Evolutionary conservation across 495 filamentous ascomycete species (phyloP).

Genomic region (Hyaloscypha hepaticicola): DNA sequence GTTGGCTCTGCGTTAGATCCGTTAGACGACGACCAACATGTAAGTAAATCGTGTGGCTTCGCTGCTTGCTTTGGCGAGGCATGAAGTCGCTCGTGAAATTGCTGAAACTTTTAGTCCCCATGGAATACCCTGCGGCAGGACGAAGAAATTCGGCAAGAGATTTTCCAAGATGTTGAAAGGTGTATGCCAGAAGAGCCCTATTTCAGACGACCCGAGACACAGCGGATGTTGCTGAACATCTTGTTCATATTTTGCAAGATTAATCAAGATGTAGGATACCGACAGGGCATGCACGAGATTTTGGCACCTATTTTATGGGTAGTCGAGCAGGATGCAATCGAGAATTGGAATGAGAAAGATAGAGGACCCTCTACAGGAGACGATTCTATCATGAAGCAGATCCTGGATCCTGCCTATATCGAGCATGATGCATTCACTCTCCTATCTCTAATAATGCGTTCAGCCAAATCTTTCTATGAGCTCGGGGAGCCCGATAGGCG

Average conservation of each 20-base stretch:
- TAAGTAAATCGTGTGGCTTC: slow-evolving; percentile 41
- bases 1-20: slow-evolving; percentile 76
- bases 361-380: slow-evolving; percentile 32
- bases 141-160: slow-evolving; percentile 80
- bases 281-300: slow-evolving; percentile 97
- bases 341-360: slow-evolving; percentile 25
- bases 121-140: slow-evolving; percentile 84
- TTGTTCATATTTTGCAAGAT: slow-evolving; percentile 94
- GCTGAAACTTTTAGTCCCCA: slow-evolving; percentile 64
- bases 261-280: slow-evolving; percentile 82
- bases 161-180: slow-evolving; percentile 91
- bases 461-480: slow-evolving; percentile 85
- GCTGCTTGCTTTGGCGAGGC: background rate
- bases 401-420: slow-evolving; percentile 68
- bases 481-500: slow-evolving; percentile 39
- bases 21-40: slow-evolving; percentile 79
- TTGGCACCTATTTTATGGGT: slow-evolving; percentile 90
- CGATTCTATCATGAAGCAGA: slow-evolving; percentile 53
- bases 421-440: slow-evolving; percentile 91
- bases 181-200: slow-evolving; percentile 91
- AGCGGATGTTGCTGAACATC: slow-evolving; percentile 81
- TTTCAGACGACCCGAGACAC: slow-evolving; percentile 77
- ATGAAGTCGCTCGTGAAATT: background rate
- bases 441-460: slow-evolving; percentile 84
- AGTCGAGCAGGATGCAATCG: slow-evolving; percentile 71